A percentile compares a stretch with the other conserved stretches of the same genome.
Evolutionary conservation across 306 rosid genomes (phyloP).

Genomic region (Rosa lucieae): DNA sequence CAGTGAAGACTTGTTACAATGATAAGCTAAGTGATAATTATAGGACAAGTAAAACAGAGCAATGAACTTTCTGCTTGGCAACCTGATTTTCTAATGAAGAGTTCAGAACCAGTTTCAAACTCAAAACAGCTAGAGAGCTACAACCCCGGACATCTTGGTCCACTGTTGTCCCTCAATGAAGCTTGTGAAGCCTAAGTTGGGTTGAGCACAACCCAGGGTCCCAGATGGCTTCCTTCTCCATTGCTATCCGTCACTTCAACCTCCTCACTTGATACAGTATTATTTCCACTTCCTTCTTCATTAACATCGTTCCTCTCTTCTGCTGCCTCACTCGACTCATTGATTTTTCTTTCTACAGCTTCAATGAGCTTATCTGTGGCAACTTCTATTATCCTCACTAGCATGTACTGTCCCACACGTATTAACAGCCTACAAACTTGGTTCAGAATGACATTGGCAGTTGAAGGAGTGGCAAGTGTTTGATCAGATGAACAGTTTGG

Average conservation of each 20-base stretch:
- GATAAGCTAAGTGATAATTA: no score
- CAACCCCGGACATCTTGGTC: background rate
- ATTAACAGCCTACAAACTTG: background rate
- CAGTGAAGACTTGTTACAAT: no score
- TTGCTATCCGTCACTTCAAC: background rate
- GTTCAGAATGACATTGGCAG: background rate
- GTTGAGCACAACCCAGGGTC: background rate
- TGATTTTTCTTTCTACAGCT: background rate
- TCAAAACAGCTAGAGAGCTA: background rate
- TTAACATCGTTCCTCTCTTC: background rate
- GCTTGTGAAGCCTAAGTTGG: background rate
- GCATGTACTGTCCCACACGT: conserved; percentile 4
- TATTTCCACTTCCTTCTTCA: conserved; percentile 1
- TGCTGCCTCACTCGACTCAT: background rate
- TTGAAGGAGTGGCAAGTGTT: background rate
- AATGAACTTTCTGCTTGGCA: no score
- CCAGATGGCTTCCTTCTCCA: conserved; percentile 1
- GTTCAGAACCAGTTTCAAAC: background rate
- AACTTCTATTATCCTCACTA: background rate
- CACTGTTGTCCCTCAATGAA: background rate
- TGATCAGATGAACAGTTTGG: background rate
- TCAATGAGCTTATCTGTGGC: conserved; percentile 13
- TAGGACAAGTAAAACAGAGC: no score
- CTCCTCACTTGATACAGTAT: background rate
- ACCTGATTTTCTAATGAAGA: background rate